Evolutionary conservation across 1,284 basidiomycete species (phyloP).

Genomic region (Athelia psychrophila): DNA sequence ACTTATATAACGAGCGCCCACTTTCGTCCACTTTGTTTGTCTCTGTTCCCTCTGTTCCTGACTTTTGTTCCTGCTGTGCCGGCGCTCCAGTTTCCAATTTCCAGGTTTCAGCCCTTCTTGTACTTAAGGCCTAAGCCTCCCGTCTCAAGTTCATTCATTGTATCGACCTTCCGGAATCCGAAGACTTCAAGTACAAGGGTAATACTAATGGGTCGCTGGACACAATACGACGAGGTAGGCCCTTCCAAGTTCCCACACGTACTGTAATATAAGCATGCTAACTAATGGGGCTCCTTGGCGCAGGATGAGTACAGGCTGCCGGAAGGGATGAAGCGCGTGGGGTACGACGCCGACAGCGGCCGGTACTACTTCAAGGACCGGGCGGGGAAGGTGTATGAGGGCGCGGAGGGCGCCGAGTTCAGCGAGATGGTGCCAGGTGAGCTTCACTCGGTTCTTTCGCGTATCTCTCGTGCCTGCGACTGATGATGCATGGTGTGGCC

Average conservation of each 20-base stretch:
- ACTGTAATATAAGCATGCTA: neutral
- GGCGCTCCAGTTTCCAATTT: too few species aligned
- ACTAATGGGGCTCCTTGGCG: too few species aligned
- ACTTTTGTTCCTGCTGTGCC: too few species aligned
- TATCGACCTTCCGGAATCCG: too few species aligned
- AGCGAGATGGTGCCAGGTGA: constrained; percentile 52
- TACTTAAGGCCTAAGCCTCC: too few species aligned
- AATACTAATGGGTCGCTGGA: constrained; percentile 60
- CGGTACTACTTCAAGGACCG: constrained; percentile 54
- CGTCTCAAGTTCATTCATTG: too few species aligned
- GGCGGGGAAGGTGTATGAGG: constrained; percentile 46
- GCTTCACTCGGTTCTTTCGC: constrained; percentile 8
- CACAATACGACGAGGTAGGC: constrained; percentile 50
- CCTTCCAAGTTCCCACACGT: constrained; percentile 3
- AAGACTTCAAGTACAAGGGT: too few species aligned
- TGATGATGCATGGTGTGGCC: neutral
- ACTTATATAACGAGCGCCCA: too few species aligned
- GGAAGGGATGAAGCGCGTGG: constrained; percentile 57
- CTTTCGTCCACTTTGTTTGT: too few species aligned
- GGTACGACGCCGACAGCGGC: constrained; percentile 58
- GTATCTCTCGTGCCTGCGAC: neutral
- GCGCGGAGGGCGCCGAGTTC: constrained; percentile 50
- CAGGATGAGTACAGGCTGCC: constrained; percentile 62
- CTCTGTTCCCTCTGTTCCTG: too few species aligned
- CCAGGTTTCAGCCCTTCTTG: too few species aligned